Evolutionary conservation across 2,329 filamentous ascomycete species (phyloP), one percentile per base, ranked within the genome.

Genomic region (Apiospora phragmitis): DNA sequence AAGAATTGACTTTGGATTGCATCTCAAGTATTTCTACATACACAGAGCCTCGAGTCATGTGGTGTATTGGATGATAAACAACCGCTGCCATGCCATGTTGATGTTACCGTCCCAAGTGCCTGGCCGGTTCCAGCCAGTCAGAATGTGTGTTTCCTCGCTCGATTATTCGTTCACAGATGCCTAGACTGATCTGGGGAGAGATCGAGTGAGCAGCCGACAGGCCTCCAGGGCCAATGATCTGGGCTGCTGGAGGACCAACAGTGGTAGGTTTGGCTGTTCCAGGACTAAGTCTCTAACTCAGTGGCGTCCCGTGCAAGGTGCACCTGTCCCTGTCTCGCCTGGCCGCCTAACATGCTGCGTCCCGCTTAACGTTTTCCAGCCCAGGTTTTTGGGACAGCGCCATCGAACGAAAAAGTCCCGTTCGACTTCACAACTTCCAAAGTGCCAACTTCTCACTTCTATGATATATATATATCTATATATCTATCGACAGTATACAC

Each of bases 381-480:
- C 55, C 55, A 38, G n/a, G 55, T 38, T 62, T 62, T 62, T n/a
- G 55, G 55, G 55, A 38, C 55, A 12, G 32, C 55, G 55, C 55
- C 55, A 62, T 38, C 55, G 55, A 59, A 59, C 51, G 51, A 59
- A 59, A 59, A 59, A 59, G 51, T 59, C 51, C 51, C 51, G 26
- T 29, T 62, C 55, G 55, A 62, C 21, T 62, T 62, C 55, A 62
- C 55, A 62, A n/a, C 21, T n/a, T 62, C 18, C 38, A 29, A n/a
- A 59, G 51, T 59, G 35, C 51, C 51, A n/a, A 47, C 43, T n/a
- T 7, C 55, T n/a, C 55, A 21, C 32, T n/a, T 38, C 21, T 29
- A 38, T 38, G 55, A 62, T 62, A n/a, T 12, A 62, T 35, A 62
- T 24, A 38, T 11, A 45, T 21, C 1, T 45, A 45, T 8, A 45